These are phyloP conservation scores for Aegilops sharonensis DNA, from an alignment of 176 grass and related monocot genomes.

Conservation along the genomic window DNA sequence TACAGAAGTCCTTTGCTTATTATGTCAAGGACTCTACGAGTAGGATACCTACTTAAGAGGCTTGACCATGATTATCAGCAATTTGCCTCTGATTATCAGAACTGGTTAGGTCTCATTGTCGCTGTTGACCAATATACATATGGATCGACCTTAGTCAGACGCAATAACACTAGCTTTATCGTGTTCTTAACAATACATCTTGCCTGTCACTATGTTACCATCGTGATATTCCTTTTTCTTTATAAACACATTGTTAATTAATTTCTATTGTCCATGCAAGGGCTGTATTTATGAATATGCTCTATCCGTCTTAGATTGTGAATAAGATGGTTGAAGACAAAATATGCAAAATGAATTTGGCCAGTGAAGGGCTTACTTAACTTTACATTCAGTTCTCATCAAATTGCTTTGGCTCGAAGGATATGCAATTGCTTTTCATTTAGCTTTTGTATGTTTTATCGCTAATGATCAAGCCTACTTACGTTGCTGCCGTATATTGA, in stretches of 20 bases:
- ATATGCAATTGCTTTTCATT: too few species aligned
- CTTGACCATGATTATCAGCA: background rate
- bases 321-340: background rate
- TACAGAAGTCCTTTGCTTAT: background rate
- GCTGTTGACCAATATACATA: background rate
- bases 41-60: background rate
- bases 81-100: background rate
- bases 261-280: background rate
- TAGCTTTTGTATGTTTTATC: background rate
- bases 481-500: background rate
- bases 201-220: background rate
- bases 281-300: background rate
- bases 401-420: too few species aligned
- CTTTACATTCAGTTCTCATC: too few species aligned
- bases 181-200: background rate
- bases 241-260: background rate
- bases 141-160: background rate
- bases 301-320: background rate
- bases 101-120: background rate
- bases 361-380: background rate
- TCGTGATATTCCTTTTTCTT: background rate
- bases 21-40: background rate
- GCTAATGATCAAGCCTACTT: background rate
- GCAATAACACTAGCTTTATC: background rate
- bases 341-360: conserved; percentile 16